Evolutionary conservation across 78 protist genomes (phyloP), one percentile per base, ranked within the genome.

Genomic region (Cavenderia fasciculata): DNA sequence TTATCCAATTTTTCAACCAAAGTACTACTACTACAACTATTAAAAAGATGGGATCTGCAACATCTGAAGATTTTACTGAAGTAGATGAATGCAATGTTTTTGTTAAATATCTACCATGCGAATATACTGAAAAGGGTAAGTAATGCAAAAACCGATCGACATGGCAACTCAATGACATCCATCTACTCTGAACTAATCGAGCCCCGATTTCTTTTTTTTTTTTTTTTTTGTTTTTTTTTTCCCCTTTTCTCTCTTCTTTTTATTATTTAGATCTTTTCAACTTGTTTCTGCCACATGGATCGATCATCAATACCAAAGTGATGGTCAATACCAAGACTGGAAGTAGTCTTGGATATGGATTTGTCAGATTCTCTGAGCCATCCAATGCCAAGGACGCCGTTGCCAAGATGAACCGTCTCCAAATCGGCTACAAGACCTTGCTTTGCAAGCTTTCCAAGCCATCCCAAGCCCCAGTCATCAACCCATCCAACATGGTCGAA

Each of bases 71-170:
- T n/a, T n/a, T n/a, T n/a, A n/a, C n/a, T n/a, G n/a, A 61, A 14
- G 87, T 77, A 27, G 87, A 77, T 77, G 38, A 47, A 19, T 77
- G 87, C 31, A 77, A 77, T 77, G 87, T 77, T 41, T 77, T 77
- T 77, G 87, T 77, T n/a, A 77, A 77, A 65, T 77, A 54, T 38
- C 21, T 77, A 38, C 87, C 87, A 77, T 65, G 87, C n/a, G 72
- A 77, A 31, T 77, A 27, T 49, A 63, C 87, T 36, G 87, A 77
- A 65, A 77, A 63, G 51, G 87, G 87, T 77, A 63, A 23, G 19
- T 34, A 40, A 65, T 6, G n/a, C n/a, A n/a, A n/a, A n/a, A n/a
- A n/a, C n/a, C n/a, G n/a, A n/a, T n/a, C n/a, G n/a, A n/a, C n/a
- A n/a, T n/a, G n/a, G n/a, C n/a, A n/a, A n/a, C n/a, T n/a, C n/a